These are phyloP conservation scores for Mortierella sp. DNA, from an alignment of 371 early-diverging fungal genomes.

Conservation along the genomic window DNA sequence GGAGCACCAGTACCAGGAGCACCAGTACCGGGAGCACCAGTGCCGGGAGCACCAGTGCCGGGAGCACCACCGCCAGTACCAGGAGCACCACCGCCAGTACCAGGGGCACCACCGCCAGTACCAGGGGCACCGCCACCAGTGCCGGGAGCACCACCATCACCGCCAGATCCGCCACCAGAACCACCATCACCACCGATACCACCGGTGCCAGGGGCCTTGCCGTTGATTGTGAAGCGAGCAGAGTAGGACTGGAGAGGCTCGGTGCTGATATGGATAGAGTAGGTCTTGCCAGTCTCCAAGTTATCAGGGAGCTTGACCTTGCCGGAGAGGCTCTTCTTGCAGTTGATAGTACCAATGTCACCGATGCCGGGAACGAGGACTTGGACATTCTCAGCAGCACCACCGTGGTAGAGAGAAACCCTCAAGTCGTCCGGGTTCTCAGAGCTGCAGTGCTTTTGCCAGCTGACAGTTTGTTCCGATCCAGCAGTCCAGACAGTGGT, in stretches of 20 bases:
- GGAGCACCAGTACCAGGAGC: no score
- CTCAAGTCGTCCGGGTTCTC: constrained; percentile 18
- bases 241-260: constrained; percentile 39
- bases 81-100: no score
- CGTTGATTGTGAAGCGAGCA: constrained; percentile 31
- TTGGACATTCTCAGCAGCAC: constrained; percentile 26
- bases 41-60: no score
- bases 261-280: constrained; percentile 35
- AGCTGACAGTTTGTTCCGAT: constrained; percentile 42
- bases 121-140: no score
- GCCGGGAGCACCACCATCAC: no score
- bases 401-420: constrained; percentile 38
- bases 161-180: no score
- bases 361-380: constrained; percentile 30
- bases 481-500: constrained; percentile 44
- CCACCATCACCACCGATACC: background rate
- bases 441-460: constrained; percentile 49
- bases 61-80: no score
- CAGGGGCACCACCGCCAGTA: no score
- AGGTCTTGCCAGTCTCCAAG: constrained; percentile 31
- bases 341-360: constrained; percentile 38
- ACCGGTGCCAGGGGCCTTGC: no score
- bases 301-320: constrained; percentile 31
- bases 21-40: no score
- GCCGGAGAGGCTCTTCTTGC: constrained; percentile 23